phyloP scores from a whole-genome alignment of 768 basidiomycete species.

The Obba rivulosa region DNA sequence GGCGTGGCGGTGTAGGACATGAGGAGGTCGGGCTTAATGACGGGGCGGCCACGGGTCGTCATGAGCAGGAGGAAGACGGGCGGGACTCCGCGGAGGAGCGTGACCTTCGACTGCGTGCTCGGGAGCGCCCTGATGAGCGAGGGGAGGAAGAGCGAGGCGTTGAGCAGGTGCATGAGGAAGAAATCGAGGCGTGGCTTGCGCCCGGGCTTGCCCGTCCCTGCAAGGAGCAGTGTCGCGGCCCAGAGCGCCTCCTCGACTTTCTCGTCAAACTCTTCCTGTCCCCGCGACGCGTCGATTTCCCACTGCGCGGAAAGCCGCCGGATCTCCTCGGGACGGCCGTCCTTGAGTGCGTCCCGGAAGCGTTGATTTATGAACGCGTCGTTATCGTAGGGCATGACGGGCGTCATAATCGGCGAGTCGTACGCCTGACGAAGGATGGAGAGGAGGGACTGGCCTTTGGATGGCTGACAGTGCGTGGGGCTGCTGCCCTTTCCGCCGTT shows the following conservation, averaged over 20 bases:
- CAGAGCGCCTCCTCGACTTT: slow-evolving; percentile 49
- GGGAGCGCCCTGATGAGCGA: slow-evolving; percentile 31
- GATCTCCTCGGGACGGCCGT: slow-evolving; percentile 41
- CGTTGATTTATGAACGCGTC: slow-evolving; percentile 35
- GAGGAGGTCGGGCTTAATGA: slow-evolving; percentile 40
- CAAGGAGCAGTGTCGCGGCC: slow-evolving; percentile 41
- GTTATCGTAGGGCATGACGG: slow-evolving; percentile 48
- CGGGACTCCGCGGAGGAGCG: slow-evolving; percentile 40
- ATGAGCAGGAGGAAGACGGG: slow-evolving; percentile 31
- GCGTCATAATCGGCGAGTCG: slow-evolving; percentile 42
- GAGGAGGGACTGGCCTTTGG: slow-evolving; percentile 36
- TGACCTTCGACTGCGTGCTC: slow-evolving; percentile 34
- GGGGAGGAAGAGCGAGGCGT: slow-evolving; percentile 44
- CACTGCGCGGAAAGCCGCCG: slow-evolving; percentile 37
- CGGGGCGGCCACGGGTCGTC: slow-evolving; percentile 46
- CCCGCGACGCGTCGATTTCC: slow-evolving; percentile 28
- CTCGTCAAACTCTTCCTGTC: slow-evolving; percentile 30
- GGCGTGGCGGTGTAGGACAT: slow-evolving; percentile 42
- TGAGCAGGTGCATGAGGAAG: slow-evolving; percentile 58
- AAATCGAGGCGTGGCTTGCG: slow-evolving; percentile 47
- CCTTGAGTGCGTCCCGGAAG: slow-evolving; percentile 26
- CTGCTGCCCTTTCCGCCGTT: neutral
- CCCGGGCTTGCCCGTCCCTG: slow-evolving; percentile 40
- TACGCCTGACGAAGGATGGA: slow-evolving; percentile 47
- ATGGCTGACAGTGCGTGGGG: slow-evolving; percentile 17